Evolutionary conservation across 805 yeast species (phyloP).

Genomic region (Priceomyces fermenticarens): DNA sequence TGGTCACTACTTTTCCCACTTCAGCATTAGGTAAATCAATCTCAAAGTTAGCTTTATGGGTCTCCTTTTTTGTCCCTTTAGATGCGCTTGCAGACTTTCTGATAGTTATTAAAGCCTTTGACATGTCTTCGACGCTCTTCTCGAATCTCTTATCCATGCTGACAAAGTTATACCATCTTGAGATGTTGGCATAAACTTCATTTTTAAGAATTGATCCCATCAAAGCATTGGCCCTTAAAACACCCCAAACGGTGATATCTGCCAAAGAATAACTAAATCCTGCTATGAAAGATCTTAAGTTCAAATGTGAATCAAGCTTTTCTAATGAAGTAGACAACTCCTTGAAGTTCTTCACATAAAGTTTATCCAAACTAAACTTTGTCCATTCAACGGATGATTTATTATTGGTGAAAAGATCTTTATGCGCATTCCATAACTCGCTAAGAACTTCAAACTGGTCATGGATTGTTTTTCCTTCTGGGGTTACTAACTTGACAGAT

Average conservation of each 20-base stretch:
- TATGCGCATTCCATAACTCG: slow-evolving; percentile 50
- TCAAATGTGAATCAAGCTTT: slow-evolving; percentile 75
- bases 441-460: slow-evolving; percentile 46
- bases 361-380: slow-evolving; percentile 61
- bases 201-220: slow-evolving; percentile 88
- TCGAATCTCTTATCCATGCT: slow-evolving; percentile 69
- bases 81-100: slow-evolving; percentile 59
- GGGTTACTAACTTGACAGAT: slow-evolving; percentile 41
- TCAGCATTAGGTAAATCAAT: slow-evolving; percentile 89
- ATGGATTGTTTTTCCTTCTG: slow-evolving; percentile 41
- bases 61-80: slow-evolving; percentile 69
- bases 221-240: slow-evolving; percentile 86
- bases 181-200: slow-evolving; percentile 77
- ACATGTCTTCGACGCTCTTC: slow-evolving; percentile 61
- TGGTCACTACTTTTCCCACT: slow-evolving; percentile 93
- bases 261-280: slow-evolving; percentile 71
- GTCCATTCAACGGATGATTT: slow-evolving; percentile 59
- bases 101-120: slow-evolving; percentile 68
- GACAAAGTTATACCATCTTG: slow-evolving; percentile 88
- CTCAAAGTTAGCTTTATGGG: slow-evolving; percentile 92
- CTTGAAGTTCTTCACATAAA: slow-evolving; percentile 84
- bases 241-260: slow-evolving; percentile 92
- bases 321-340: slow-evolving; percentile 75
- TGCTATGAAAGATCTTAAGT: slow-evolving; percentile 74
- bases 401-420: slow-evolving; percentile 38